Evolutionary conservation across 176 grass and related monocot species (phyloP).

Genomic region (Avena insularis): DNA sequence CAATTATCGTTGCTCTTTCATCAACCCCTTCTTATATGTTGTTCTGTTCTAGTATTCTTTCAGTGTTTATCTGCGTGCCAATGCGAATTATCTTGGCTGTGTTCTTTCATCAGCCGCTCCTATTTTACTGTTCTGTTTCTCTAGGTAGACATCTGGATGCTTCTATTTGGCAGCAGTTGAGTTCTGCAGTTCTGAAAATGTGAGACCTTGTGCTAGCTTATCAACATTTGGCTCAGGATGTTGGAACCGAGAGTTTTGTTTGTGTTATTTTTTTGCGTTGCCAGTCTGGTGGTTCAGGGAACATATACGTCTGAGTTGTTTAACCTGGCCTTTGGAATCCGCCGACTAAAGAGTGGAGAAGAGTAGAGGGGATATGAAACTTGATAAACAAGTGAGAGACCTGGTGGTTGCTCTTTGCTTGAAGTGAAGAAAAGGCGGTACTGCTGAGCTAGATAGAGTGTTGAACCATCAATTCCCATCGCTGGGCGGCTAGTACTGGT

Average conservation of each 20-base stretch:
- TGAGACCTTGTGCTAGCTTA: background rate
- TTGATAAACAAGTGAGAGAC: slow-evolving; percentile 15
- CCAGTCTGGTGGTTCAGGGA: background rate
- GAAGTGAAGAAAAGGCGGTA: slow-evolving; percentile 22
- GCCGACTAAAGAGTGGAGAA: too few relatives aligned
- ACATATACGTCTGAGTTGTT: background rate
- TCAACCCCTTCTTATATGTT: background rate
- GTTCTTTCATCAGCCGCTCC: background rate
- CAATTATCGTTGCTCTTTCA: background rate
- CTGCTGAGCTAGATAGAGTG: background rate
- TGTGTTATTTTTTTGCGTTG: background rate
- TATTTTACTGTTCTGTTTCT: background rate
- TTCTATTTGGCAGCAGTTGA: background rate
- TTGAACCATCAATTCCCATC: background rate
- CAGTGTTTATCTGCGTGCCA: too few relatives aligned
- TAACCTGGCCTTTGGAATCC: too few relatives aligned
- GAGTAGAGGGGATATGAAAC: background rate
- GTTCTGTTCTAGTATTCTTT: background rate
- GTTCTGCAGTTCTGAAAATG: background rate
- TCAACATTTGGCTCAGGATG: background rate
- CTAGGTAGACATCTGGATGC: background rate
- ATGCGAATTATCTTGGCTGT: too few relatives aligned
- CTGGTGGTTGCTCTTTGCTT: slow-evolving; percentile 26
- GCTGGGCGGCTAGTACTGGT: background rate
- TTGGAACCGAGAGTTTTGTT: background rate